Evolutionary conservation across 768 basidiomycete species (phyloP).

Genomic region (Lepiota venenata): DNA sequence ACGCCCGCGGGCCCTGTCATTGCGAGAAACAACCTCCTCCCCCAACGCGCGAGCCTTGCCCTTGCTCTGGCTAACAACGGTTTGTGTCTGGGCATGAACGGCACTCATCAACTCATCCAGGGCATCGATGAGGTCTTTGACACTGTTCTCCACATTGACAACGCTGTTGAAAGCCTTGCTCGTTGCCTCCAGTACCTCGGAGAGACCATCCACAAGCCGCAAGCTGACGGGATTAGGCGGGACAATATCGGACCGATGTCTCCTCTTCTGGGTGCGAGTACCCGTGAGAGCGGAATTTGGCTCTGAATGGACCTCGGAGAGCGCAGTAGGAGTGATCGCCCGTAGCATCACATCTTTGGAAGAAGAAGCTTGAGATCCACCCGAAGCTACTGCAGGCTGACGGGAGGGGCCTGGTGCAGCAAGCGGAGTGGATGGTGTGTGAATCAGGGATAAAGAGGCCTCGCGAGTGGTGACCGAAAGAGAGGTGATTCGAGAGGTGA

Average conservation of each 20-base stretch:
- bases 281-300: conserved; percentile 15
- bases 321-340: conserved; percentile 17
- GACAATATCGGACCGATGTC: conserved; percentile 13
- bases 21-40: conserved; percentile 41
- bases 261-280: conserved; percentile 15
- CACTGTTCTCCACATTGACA: conserved; percentile 44
- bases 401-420: conserved; percentile 1
- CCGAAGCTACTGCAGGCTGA: conserved; percentile 13
- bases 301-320: conserved; percentile 25
- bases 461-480: conserved; percentile 13
- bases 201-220: conserved; percentile 41
- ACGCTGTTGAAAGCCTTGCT: conserved; percentile 39
- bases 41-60: conserved; percentile 41
- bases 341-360: conserved; percentile 22
- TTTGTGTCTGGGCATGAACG: conserved; percentile 46
- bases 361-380: conserved; percentile 18
- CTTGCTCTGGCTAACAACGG: conserved; percentile 44
- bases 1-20: conserved; percentile 48
- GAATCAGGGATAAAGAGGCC: conserved; percentile 19
- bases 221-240: conserved; percentile 34
- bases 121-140: conserved; percentile 51
- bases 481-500: conserved; percentile 16
- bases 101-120: conserved; percentile 54
- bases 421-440: conserved; percentile 3
- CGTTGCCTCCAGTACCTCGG: conserved; percentile 44